Base-by-base conservation (phyloP, 208 protist species). In the Naegleria fowleri region DNA sequence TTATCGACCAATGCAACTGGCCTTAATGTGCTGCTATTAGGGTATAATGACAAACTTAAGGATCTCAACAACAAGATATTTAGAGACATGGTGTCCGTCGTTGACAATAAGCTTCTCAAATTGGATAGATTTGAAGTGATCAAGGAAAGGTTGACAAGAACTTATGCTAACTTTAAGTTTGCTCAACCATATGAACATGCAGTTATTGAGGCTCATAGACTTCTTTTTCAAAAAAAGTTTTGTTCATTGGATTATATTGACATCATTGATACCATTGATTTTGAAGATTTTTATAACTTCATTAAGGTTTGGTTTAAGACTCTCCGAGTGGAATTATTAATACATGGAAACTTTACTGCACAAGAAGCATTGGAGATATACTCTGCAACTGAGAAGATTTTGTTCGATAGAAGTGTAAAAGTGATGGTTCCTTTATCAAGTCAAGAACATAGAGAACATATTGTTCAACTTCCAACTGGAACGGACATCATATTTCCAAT, bases 11-110 rank as follows among this genome's bases (percentile, higher is more conserved):
- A 39, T 58, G 0, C n/a, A 52, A 55, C 0, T 22, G 88, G 88
- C 9, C 16, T 90, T 16, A 75, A 67, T 5, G 33, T 90, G 19
- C 15, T 41, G 19, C 0, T 90, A 38, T 19, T 22, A 36, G 88
- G 88, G 29, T 90, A 58, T 16, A 90, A 90, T 86, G 88, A 90
- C 51, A 90, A 79, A 86, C 4, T 90, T 13, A n/a, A 16, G 11
- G 16, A 38, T 19, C 15, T 86, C 15, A 83, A 48, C 15, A 25
- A 83, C 16, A 83, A 55, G 16, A 43, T 88, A 5, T 88, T 88
- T 33, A 0, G 29, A 88, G 38, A 33, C 6, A 39, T 55, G 16
- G 13, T 38, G 13, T 13, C 11, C 13, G 11, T 19, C 55, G 9
- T 33, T 15, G 33, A 41, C 39, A 4, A 38, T 38, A 38, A 51